A percentile compares a stretch with the other conserved stretches of the same genome.
Conservation (phyloP, 192 early-diverging fungal species). For the Gryganskiella cystojenkinii region DNA sequence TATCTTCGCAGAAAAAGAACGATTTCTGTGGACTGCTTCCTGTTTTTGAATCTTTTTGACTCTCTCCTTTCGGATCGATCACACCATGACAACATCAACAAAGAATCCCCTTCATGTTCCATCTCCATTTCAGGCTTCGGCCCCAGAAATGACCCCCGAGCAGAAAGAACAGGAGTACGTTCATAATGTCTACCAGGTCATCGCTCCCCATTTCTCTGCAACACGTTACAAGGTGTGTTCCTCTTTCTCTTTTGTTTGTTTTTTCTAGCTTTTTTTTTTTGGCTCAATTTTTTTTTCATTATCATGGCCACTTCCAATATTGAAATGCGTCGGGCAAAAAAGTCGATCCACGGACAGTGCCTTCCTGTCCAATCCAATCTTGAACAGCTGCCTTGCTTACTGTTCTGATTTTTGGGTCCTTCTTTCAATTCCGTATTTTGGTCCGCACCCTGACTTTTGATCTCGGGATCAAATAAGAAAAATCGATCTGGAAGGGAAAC, state of each 20-base stretch:
- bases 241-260: neutral
- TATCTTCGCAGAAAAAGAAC: neutral
- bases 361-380: neutral
- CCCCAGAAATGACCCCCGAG: slow-evolving; percentile 39
- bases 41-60: neutral
- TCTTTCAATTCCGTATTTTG: neutral
- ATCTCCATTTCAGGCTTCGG: slow-evolving; percentile 32
- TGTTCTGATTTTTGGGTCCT: neutral
- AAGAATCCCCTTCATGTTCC: slow-evolving; percentile 47
- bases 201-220: slow-evolving; percentile 92
- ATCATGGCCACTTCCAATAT: neutral
- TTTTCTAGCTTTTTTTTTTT: neutral
- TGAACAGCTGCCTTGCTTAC: neutral
- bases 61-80: neutral
- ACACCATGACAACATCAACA: neutral
- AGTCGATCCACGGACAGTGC: neutral
- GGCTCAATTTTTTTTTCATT: no score
- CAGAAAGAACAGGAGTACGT: slow-evolving; percentile 84
- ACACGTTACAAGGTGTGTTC: slow-evolving; percentile 89
- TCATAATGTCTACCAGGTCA: slow-evolving; percentile 91
- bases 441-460: no score
- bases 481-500: neutral
- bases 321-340: neutral
- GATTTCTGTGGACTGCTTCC: neutral
- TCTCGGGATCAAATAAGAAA: slow-evolving; percentile 5